Conservation (phyloP, 176 grass and related monocot species). For the Phoenix roebelenii region DNA sequence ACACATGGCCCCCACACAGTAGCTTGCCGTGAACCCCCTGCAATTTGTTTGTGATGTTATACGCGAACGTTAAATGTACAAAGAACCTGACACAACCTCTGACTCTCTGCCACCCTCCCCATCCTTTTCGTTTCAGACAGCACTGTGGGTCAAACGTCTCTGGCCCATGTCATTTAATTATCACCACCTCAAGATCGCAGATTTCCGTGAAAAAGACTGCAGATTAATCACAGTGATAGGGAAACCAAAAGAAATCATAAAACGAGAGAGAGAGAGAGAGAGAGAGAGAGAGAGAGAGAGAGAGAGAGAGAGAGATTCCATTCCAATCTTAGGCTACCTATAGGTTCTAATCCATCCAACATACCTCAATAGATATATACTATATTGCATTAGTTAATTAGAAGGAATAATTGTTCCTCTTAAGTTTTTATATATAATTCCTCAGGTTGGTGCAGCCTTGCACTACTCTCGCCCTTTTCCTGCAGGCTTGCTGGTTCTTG, state of each 20-base stretch:
- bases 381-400: slow-evolving; percentile 38
- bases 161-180: slow-evolving; percentile 3
- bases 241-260: neutral
- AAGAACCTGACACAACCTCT: slow-evolving; percentile 31
- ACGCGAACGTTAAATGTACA: slow-evolving; percentile 7
- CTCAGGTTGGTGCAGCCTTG: neutral
- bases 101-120: slow-evolving; percentile 1
- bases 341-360: slow-evolving; percentile 1
- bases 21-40: too few species aligned
- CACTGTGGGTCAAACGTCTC: slow-evolving; percentile 42
- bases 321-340: neutral
- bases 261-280: slow-evolving; percentile 2
- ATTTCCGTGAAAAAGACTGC: slow-evolving; percentile 1
- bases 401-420: slow-evolving; percentile 58
- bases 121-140: slow-evolving; percentile 26
- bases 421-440: slow-evolving; percentile 29
- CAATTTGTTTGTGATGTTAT: neutral
- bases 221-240: neutral
- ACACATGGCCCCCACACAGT: too few species aligned
- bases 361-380: slow-evolving; percentile 10
- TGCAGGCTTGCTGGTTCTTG: neutral
- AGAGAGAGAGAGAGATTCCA: slow-evolving; percentile 22
- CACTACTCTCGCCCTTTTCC: neutral
- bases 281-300: slow-evolving; percentile 9
- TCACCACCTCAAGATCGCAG: neutral